Percentiles rank a stretch among this genome's conserved stretches.
Evolutionary conservation across 2,329 filamentous ascomycete genomes (phyloP).

Genomic region (Neurospora sp.): DNA sequence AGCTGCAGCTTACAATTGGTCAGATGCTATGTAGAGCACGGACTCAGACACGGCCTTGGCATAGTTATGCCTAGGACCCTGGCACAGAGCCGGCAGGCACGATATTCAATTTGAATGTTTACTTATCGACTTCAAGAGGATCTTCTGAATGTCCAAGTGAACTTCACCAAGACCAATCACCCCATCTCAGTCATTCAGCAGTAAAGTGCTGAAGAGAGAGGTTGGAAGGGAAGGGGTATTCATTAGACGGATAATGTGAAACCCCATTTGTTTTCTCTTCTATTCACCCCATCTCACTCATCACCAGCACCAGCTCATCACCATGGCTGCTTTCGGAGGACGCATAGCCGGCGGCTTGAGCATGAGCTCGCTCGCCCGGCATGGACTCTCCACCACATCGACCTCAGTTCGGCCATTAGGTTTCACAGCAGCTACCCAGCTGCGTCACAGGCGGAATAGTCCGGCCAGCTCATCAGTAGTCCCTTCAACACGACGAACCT

Average conservation of each 20-base stretch:
- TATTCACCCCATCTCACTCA: neutral
- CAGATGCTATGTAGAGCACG: neutral
- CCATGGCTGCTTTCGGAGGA: neutral
- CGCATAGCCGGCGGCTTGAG: neutral
- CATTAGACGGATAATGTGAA: neutral
- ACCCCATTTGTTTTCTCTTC: neutral
- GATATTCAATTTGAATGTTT: neutral
- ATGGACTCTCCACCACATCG: neutral
- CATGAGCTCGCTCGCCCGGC: neutral
- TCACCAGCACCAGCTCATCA: neutral
- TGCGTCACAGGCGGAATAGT: neutral
- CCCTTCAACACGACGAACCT: neutral
- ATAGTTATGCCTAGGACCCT: neutral
- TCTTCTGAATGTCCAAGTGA: neutral
- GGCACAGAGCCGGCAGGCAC: neutral
- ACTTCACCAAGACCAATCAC: neutral
- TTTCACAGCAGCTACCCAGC: neutral
- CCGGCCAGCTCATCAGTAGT: neutral
- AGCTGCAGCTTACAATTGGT: neutral
- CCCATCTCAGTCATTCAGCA: neutral
- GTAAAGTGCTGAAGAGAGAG: neutral
- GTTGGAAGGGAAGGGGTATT: neutral
- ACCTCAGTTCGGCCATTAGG: neutral
- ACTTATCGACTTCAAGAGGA: neutral
- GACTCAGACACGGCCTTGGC: neutral